Conservation (phyloP, 1,284 basidiomycete genomes). For the Trametes versicolor region DNA sequence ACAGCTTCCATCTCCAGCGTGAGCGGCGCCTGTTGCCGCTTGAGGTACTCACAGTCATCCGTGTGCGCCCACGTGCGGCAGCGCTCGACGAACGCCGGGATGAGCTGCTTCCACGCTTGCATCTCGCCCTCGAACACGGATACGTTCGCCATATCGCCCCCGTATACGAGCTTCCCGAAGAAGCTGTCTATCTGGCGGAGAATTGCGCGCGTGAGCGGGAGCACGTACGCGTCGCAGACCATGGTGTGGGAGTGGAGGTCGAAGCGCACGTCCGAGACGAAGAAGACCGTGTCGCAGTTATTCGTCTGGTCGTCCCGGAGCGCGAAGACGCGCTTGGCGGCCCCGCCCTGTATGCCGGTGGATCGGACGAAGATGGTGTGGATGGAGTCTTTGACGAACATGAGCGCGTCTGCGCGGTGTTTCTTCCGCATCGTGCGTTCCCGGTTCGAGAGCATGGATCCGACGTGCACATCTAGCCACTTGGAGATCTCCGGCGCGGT, state of each 20-base stretch:
- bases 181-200: conserved; percentile 33
- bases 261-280: conserved; percentile 52
- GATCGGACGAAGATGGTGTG: conserved; percentile 44
- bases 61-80: conserved; percentile 61
- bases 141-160: conserved; percentile 28
- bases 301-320: conserved; percentile 41
- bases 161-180: conserved; percentile 19
- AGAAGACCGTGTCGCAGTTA: conserved; percentile 47
- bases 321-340: conserved; percentile 40
- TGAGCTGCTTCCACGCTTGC: conserved; percentile 55
- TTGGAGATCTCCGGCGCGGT: conserved; percentile 20
- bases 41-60: conserved; percentile 51
- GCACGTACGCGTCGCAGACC: conserved; percentile 55
- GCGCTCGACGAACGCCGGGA: conserved; percentile 59
- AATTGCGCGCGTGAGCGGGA: conserved; percentile 44
- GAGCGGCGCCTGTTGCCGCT: conserved; percentile 42
- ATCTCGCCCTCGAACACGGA: conserved; percentile 42
- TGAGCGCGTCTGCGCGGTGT: conserved; percentile 37
- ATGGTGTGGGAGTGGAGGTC: conserved; percentile 57
- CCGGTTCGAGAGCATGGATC: conserved; percentile 45
- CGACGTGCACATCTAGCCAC: conserved; percentile 48
- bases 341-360: conserved; percentile 34
- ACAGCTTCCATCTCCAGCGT: conserved; percentile 44
- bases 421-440: conserved; percentile 37
- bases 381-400: conserved; percentile 47